Percentiles rank a stretch among this genome's conserved stretches.
phyloP scores from a whole-genome alignment of 2,329 filamentous ascomycete genomes.

The Graphilbum sp. region DNA sequence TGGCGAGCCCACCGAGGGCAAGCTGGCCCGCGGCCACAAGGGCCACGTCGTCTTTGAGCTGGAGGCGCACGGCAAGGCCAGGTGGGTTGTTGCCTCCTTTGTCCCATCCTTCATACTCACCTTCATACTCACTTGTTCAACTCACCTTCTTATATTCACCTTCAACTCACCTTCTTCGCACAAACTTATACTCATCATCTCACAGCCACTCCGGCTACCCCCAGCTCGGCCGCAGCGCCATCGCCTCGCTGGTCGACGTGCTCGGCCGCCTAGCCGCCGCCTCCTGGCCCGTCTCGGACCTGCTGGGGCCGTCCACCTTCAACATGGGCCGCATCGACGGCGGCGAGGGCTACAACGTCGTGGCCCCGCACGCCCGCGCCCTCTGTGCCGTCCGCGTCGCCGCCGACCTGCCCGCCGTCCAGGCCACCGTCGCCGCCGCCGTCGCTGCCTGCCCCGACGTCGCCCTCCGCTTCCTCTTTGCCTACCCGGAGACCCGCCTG shows the following conservation, averaged over 20 bases:
- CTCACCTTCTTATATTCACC: no score
- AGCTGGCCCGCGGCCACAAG: neutral
- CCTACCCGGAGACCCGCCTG: neutral
- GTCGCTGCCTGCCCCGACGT: neutral
- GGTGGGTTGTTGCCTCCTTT: neutral
- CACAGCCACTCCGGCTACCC: slow-evolving; percentile 1
- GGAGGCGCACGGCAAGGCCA: neutral
- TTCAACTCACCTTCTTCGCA: neutral
- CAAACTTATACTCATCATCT: neutral
- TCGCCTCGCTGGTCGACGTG: neutral
- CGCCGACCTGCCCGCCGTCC: neutral
- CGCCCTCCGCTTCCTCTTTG: neutral
- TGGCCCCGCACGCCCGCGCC: neutral
- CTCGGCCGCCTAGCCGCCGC: neutral
- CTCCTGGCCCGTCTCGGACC: neutral
- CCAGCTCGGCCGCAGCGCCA: neutral
- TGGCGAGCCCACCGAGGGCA: slow-evolving; percentile 1
- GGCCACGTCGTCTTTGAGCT: neutral
- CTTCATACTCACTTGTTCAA: no score
- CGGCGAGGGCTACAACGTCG: neutral
- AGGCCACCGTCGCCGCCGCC: neutral
- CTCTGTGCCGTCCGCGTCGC: neutral
- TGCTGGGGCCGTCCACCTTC: neutral
- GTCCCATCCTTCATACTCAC: no score
- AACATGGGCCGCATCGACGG: neutral